Conservation (phyloP, 2,329 filamentous ascomycete genomes). For the Aureobasidium namibiae region DNA sequence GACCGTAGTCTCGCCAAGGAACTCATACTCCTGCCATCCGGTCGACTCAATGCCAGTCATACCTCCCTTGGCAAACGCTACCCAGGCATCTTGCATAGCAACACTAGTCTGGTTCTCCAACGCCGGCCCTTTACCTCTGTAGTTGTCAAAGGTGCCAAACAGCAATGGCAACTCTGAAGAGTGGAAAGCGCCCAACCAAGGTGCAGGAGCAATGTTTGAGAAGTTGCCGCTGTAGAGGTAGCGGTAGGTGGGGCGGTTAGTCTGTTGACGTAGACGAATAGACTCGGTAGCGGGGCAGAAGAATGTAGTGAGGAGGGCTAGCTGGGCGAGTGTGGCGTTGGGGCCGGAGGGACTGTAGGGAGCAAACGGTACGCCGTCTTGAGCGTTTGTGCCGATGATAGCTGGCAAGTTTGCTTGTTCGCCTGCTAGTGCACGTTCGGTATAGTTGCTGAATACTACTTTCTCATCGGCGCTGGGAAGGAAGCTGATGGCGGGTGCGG, state of each 20-base stretch:
- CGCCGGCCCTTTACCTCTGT: constrained; percentile 17
- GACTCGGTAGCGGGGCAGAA: constrained; percentile 25
- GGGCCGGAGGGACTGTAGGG: constrained; percentile 28
- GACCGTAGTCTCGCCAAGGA: constrained; percentile 17
- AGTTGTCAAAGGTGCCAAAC: constrained; percentile 31
- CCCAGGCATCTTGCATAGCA: constrained; percentile 29
- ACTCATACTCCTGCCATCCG: constrained; percentile 9
- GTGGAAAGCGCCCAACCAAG: constrained; percentile 39
- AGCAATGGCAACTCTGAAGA: constrained; percentile 29
- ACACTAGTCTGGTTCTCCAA: constrained; percentile 24
- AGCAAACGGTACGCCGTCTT: constrained; percentile 29
- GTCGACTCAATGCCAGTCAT: neutral
- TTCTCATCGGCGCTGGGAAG: constrained; percentile 16
- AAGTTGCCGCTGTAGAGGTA: constrained; percentile 36
- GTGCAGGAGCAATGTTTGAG: constrained; percentile 31
- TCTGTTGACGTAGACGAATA: constrained; percentile 22
- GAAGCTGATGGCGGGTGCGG: constrained; percentile 19
- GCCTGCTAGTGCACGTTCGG: constrained; percentile 18
- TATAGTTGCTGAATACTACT: constrained; percentile 28
- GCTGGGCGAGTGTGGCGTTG: constrained; percentile 14
- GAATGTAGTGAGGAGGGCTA: constrained; percentile 16
- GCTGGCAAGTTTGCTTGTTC: constrained; percentile 20
- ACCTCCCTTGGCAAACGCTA: constrained; percentile 24
- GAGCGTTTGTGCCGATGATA: constrained; percentile 29
- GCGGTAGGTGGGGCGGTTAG: constrained; percentile 29